These are phyloP conservation scores for Alloteropsis semialata DNA, from an alignment of 176 grass and related monocot species.

Conservation along the genomic window DNA sequence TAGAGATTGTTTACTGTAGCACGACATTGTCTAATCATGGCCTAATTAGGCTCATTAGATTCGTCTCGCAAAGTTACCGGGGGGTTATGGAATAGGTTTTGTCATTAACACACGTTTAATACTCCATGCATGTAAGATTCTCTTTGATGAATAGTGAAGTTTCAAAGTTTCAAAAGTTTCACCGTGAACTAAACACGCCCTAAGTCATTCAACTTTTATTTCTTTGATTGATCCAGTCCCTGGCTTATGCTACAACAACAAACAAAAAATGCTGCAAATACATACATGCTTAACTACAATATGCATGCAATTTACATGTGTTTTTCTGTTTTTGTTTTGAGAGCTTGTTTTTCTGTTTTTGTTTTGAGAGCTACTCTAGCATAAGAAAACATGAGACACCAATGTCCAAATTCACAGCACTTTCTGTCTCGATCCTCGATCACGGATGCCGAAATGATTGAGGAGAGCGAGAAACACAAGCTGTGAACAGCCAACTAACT, in stretches of 20 bases:
- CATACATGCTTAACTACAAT: not conserved
- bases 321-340: not conserved
- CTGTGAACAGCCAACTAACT: not conserved
- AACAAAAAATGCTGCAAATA: not conserved
- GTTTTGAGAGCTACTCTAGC: not conserved
- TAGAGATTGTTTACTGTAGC: no score
- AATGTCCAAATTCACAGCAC: conserved; percentile 23
- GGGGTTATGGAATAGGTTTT: no score
- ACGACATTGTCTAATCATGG: no score
- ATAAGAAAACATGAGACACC: not conserved
- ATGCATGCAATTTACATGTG: not conserved
- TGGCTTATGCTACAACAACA: not conserved
- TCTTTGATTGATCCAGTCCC: no score
- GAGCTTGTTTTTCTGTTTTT: not conserved
- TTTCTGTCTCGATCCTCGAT: not conserved
- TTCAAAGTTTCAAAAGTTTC: no score
- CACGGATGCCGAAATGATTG: not conserved
- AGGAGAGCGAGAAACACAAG: not conserved
- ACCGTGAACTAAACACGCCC: no score
- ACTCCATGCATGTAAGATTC: no score
- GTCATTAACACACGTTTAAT: no score
- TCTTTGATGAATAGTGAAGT: no score
- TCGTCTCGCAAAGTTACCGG: no score
- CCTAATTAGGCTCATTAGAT: no score
- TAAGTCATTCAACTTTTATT: no score